Evolutionary conservation across 2,329 filamentous ascomycete species (phyloP).

Genomic region (Pestalotiopsis sp.): DNA sequence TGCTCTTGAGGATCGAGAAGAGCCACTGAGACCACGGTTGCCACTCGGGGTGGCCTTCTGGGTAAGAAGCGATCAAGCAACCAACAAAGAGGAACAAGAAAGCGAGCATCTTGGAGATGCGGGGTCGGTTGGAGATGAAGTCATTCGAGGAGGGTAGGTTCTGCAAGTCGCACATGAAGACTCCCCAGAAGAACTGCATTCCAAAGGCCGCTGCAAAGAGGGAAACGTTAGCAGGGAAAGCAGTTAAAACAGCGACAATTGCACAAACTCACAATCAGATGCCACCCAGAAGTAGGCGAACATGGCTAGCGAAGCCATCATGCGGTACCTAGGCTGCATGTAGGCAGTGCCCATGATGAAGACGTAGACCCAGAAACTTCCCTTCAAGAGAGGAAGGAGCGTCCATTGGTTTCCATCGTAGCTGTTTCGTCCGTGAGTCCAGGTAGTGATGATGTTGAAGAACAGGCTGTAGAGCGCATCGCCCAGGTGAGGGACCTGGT

Average conservation of each 20-base stretch:
- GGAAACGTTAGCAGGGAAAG: conserved; percentile 16
- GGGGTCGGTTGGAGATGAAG: conserved; percentile 48
- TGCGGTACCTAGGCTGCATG: conserved; percentile 51
- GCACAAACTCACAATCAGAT: conserved; percentile 29
- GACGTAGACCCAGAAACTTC: conserved; percentile 57
- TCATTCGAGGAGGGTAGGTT: conserved; percentile 49
- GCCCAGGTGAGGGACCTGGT: conserved; percentile 39
- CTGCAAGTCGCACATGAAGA: conserved; percentile 63
- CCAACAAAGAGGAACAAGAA: conserved; percentile 53
- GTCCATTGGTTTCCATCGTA: conserved; percentile 66
- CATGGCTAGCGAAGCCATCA: conserved; percentile 47
- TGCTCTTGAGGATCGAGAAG: conserved; percentile 41
- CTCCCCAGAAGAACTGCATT: conserved; percentile 65
- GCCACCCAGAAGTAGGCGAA: conserved; percentile 53
- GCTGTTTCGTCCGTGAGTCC: conserved; percentile 51
- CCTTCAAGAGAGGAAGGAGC: conserved; percentile 55
- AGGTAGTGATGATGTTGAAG: conserved; percentile 51
- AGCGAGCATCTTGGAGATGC: conserved; percentile 46
- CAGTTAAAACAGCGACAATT: background rate
- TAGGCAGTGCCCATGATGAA: conserved; percentile 54
- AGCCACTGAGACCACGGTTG: conserved; percentile 56
- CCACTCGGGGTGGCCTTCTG: conserved; percentile 57
- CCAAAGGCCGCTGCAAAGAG: conserved; percentile 43
- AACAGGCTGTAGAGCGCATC: conserved; percentile 47
- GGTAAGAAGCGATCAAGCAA: conserved; percentile 62